Percentiles rank a stretch among this genome's conserved stretches.
These are phyloP conservation scores for Colletotrichum sp. DNA, from an alignment of 2,329 filamentous ascomycete species.

Conservation along the genomic window DNA sequence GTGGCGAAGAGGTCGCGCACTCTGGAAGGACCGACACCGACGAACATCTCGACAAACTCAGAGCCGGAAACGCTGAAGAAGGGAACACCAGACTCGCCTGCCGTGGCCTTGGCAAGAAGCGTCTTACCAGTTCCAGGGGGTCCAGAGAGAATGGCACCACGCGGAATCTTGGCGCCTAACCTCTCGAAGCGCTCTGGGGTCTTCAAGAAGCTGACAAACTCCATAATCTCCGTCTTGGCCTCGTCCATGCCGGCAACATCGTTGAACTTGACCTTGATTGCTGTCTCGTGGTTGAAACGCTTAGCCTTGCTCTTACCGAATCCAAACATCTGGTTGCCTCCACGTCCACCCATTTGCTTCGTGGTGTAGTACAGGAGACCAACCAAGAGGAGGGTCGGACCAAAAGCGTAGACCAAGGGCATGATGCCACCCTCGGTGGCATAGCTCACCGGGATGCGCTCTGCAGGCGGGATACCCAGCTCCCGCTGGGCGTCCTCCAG, in stretches of 20 bases:
- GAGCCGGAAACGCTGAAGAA: constrained; percentile 99
- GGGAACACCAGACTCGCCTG: constrained; percentile 93
- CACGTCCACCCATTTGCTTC: constrained; percentile 73
- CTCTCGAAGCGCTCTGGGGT: constrained; percentile 91
- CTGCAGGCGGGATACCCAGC: constrained; percentile 81
- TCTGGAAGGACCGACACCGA: constrained; percentile 94
- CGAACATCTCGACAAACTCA: constrained; percentile 99
- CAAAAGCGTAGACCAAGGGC: constrained; percentile 77
- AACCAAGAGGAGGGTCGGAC: constrained; percentile 85
- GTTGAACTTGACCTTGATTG: constrained; percentile 94
- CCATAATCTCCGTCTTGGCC: constrained; percentile 98
- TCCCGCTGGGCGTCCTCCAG: constrained; percentile 89
- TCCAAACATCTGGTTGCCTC: constrained; percentile 85
- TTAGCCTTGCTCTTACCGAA: constrained; percentile 96
- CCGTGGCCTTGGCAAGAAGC: constrained; percentile 93
- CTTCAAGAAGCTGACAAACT: constrained; percentile 97
- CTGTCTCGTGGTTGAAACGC: constrained; percentile 96
- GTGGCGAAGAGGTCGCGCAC: constrained; percentile 95
- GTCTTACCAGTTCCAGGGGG: constrained; percentile 99
- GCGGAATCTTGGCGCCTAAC: constrained; percentile 95
- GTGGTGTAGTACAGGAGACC: constrained; percentile 82
- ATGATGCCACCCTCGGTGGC: constrained; percentile 76
- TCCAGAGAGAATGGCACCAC: constrained; percentile 95
- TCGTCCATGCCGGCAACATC: constrained; percentile 99
- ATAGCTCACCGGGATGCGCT: constrained; percentile 93